Conservation (phyloP, 2,329 filamentous ascomycete species). For the Fusarium sp. region DNA sequence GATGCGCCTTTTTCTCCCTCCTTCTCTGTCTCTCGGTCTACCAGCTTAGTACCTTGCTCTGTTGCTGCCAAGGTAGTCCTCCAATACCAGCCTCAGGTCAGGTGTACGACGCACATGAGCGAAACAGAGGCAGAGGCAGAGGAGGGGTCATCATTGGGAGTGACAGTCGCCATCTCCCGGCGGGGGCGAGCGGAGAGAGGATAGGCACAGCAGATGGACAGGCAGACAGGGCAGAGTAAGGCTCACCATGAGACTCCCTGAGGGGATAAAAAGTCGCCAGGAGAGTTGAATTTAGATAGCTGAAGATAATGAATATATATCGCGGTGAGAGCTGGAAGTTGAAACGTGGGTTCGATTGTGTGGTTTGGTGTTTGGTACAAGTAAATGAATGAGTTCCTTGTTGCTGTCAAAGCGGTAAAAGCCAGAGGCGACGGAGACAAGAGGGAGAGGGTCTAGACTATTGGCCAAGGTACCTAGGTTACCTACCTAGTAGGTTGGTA, state of each 20-base stretch:
- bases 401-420: slow-evolving; percentile 11
- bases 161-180: slow-evolving; percentile 26
- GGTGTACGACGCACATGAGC: slow-evolving; percentile 34
- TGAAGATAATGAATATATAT: not conserved
- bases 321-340: slow-evolving; percentile 16
- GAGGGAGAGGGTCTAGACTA: not conserved
- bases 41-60: not conserved
- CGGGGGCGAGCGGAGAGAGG: slow-evolving; percentile 25
- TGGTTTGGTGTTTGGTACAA: not conserved
- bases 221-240: not conserved
- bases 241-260: slow-evolving; percentile 39
- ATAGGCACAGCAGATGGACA: slow-evolving; percentile 6
- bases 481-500: no score
- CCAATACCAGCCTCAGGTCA: slow-evolving; percentile 31
- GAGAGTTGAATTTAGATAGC: not conserved
- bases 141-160: slow-evolving; percentile 31
- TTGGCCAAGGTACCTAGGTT: no score
- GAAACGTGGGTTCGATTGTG: not conserved
- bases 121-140: slow-evolving; percentile 10
- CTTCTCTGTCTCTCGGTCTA: not conserved
- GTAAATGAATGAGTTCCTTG: not conserved
- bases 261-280: not conserved
- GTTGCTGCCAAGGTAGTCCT: slow-evolving; percentile 20
- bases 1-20: slow-evolving; percentile 25
- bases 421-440: slow-evolving; percentile 9